A percentile compares a stretch with the other conserved stretches of the same genome.
Evolutionary conservation across 495 filamentous ascomycete genomes (phyloP).

Genomic region (Parachaetomium inaequale): DNA sequence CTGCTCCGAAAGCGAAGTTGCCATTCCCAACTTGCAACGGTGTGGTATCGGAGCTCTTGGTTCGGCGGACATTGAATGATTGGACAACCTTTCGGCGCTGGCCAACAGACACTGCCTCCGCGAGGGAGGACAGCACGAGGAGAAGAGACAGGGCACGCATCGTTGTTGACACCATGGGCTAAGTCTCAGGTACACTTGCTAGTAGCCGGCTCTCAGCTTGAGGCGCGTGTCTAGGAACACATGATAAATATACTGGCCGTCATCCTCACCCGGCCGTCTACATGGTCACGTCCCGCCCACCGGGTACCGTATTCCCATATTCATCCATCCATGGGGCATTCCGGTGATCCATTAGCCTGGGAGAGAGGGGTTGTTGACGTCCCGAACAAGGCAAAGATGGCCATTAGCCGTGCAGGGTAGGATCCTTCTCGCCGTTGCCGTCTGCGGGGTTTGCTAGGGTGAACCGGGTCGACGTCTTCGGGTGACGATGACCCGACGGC

Average conservation of each 20-base stretch:
- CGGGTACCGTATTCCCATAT: slow-evolving; percentile 8
- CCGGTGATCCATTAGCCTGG: slow-evolving; percentile 8
- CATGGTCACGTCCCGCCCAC: background rate
- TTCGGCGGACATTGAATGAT: slow-evolving; percentile 43
- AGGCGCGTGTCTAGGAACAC: background rate
- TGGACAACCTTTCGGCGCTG: slow-evolving; percentile 31
- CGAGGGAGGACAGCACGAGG: slow-evolving; percentile 20
- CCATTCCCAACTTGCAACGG: slow-evolving; percentile 54
- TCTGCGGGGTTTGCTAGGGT: slow-evolving; percentile 17
- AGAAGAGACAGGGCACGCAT: slow-evolving; percentile 23
- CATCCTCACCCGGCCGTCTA: background rate
- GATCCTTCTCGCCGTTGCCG: slow-evolving; percentile 5
- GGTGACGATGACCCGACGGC: slow-evolving; percentile 18
- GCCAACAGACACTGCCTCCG: slow-evolving; percentile 22
- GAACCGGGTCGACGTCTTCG: slow-evolving; percentile 2
- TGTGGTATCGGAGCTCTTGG: slow-evolving; percentile 45
- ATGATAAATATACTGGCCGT: background rate
- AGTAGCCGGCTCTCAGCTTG: background rate
- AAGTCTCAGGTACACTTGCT: background rate
- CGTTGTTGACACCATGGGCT: background rate
- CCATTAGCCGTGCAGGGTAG: slow-evolving; percentile 17
- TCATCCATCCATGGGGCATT: slow-evolving; percentile 5
- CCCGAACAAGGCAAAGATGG: slow-evolving; percentile 18
- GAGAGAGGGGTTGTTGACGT: slow-evolving; percentile 1
- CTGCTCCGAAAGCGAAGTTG: slow-evolving; percentile 54